Conservation (phyloP, 495 filamentous ascomycete species). For the Extremus antarcticus region DNA sequence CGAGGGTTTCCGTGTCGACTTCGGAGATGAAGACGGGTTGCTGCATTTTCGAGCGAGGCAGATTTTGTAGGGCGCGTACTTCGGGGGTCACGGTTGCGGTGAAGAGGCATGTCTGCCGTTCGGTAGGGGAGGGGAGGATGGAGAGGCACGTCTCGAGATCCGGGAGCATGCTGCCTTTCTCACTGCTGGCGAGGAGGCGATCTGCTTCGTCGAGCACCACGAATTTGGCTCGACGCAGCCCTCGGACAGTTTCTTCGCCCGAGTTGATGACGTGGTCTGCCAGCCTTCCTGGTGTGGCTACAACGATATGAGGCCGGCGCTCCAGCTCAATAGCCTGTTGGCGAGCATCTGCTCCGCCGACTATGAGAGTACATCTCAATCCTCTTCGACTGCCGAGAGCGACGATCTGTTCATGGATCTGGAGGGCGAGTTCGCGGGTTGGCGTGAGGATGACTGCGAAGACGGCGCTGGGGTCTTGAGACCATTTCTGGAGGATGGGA, state of each 20-base stretch:
- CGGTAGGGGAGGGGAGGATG: slow-evolving; percentile 56
- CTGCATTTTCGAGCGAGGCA: slow-evolving; percentile 53
- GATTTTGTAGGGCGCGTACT: slow-evolving; percentile 67
- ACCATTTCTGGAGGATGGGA: slow-evolving; percentile 88
- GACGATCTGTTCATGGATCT: slow-evolving; percentile 91
- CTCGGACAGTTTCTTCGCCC: slow-evolving; percentile 76
- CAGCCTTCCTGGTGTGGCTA: slow-evolving; percentile 87
- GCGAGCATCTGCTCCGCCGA: slow-evolving; percentile 87
- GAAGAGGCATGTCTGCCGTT: slow-evolving; percentile 88
- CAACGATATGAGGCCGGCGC: slow-evolving; percentile 75
- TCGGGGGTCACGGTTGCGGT: slow-evolving; percentile 94
- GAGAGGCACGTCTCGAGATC: slow-evolving; percentile 82
- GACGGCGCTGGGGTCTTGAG: slow-evolving; percentile 81
- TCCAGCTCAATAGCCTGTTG: slow-evolving; percentile 73
- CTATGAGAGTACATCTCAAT: slow-evolving; percentile 76
- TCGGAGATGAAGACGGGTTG: slow-evolving; percentile 81
- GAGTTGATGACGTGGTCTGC: slow-evolving; percentile 89
- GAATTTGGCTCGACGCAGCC: slow-evolving; percentile 63
- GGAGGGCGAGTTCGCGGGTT: slow-evolving; percentile 83
- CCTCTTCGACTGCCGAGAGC: slow-evolving; percentile 78
- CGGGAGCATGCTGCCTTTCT: slow-evolving; percentile 75
- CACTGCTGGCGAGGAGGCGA: slow-evolving; percentile 60
- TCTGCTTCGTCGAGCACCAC: slow-evolving; percentile 97
- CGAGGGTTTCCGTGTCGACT: slow-evolving; percentile 60
- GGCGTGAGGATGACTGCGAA: slow-evolving; percentile 84